Percentiles rank a stretch among this genome's conserved stretches.
These are phyloP conservation scores for Trichoderma lentiforme DNA, from an alignment of 2,329 filamentous ascomycete species.

Conservation along the genomic window DNA sequence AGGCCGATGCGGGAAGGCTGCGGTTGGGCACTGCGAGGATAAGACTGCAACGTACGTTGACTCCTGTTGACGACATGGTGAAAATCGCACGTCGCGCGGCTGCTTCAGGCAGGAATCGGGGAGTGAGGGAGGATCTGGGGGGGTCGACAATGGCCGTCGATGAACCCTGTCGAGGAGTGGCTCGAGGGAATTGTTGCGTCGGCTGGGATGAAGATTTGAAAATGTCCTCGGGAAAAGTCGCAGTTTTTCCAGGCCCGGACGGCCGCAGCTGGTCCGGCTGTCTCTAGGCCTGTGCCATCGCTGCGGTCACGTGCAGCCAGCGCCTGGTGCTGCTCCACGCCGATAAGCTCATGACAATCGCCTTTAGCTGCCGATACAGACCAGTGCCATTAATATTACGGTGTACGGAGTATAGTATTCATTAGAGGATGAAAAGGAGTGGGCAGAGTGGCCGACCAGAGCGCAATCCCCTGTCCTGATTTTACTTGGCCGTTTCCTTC, in stretches of 20 bases:
- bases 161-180: constrained; percentile 41
- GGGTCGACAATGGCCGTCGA: constrained; percentile 43
- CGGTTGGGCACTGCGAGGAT: constrained; percentile 9
- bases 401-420: constrained; percentile 7
- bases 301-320: constrained; percentile 14
- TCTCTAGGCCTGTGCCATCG: not conserved
- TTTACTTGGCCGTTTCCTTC: not conserved
- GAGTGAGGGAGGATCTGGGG: constrained; percentile 33
- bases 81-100: constrained; percentile 43
- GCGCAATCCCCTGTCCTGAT: not conserved
- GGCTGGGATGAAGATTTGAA: constrained; percentile 40
- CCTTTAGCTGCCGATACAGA: not conserved
- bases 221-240: constrained; percentile 47
- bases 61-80: constrained; percentile 65
- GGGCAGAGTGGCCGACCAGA: not conserved
- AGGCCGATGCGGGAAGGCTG: constrained; percentile 21
- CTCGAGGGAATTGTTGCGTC: constrained; percentile 40
- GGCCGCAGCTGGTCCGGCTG: constrained; percentile 34
- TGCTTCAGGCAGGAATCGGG: constrained; percentile 36
- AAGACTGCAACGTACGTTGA: constrained; percentile 54
- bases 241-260: constrained; percentile 39
- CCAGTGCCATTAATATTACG: not conserved
- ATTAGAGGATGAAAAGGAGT: constrained; percentile 7
- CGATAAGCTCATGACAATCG: constrained; percentile 14
- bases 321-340: not conserved